phyloP scores from a whole-genome alignment of 352 stramenopile genomes.

The Pythium aquatile region DNA sequence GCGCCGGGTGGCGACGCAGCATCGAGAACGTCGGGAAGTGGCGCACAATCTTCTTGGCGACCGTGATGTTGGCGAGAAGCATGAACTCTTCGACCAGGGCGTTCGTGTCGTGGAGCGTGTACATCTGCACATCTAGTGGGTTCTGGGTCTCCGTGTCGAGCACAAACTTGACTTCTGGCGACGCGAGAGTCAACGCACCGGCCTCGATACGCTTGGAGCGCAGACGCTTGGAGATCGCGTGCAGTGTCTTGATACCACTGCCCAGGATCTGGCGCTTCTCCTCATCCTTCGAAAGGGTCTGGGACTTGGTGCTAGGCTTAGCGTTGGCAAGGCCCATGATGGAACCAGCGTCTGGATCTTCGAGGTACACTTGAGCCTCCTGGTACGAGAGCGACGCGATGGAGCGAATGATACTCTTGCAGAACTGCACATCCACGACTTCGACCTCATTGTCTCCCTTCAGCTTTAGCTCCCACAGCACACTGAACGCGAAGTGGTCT shows the following conservation, averaged over 20 bases:
- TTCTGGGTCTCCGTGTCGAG: constrained; percentile 98
- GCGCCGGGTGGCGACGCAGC: constrained; percentile 93
- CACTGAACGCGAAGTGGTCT: constrained; percentile 84
- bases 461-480: constrained; percentile 73
- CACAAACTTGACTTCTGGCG: constrained; percentile 96
- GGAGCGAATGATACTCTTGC: constrained; percentile 97
- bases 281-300: constrained; percentile 39
- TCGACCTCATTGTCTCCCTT: constrained; percentile 72
- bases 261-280: constrained; percentile 59
- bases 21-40: constrained; percentile 95
- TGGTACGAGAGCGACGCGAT: constrained; percentile 96
- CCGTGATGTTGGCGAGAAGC: constrained; percentile 98
- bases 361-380: constrained; percentile 95
- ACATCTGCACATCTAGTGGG: constrained; percentile 97
- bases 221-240: constrained; percentile 90
- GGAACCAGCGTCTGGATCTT: constrained; percentile 68
- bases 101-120: constrained; percentile 95
- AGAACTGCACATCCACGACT: constrained; percentile 96
- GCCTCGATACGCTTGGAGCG: constrained; percentile 93
- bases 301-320: constrained; percentile 16
- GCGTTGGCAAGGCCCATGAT: constrained; percentile 34
- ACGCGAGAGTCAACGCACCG: constrained; percentile 96
- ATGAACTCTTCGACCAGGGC: constrained; percentile 99
- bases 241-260: constrained; percentile 89
- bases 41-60: constrained; percentile 94